Conservation (phyloP, 192 early-diverging fungal genomes). For the Coemansia erecta region DNA sequence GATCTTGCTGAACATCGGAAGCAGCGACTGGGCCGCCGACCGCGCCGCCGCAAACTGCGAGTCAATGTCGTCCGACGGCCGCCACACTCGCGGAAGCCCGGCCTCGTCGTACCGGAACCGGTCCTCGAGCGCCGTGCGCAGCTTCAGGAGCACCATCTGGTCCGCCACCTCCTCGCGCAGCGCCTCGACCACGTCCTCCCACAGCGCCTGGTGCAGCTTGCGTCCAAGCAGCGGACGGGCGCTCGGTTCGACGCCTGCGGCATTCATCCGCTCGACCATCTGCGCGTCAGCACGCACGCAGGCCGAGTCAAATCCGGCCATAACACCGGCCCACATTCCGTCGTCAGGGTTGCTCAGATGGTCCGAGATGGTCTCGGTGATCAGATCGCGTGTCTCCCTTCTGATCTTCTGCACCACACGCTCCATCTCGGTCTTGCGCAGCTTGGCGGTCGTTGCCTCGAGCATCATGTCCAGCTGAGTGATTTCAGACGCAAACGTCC, state of each 20-base stretch:
- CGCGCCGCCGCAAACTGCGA: slow-evolving; percentile 73
- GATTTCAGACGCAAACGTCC: slow-evolving; percentile 35
- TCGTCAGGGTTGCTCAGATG: slow-evolving; percentile 64
- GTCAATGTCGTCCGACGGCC: slow-evolving; percentile 93
- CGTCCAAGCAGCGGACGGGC: slow-evolving; percentile 54
- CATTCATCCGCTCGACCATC: slow-evolving; percentile 23
- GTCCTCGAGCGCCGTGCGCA: slow-evolving; percentile 81
- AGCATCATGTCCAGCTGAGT: slow-evolving; percentile 25
- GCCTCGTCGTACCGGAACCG: slow-evolving; percentile 92
- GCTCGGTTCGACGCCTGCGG: slow-evolving; percentile 27
- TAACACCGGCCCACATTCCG: slow-evolving; percentile 72
- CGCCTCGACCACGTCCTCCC: slow-evolving; percentile 69
- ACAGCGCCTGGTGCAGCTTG: slow-evolving; percentile 61
- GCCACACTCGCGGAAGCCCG: slow-evolving; percentile 94
- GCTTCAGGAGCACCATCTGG: slow-evolving; percentile 75
- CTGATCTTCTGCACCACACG: slow-evolving; percentile 21
- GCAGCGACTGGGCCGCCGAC: slow-evolving; percentile 62
- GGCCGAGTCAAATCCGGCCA: slow-evolving; percentile 59
- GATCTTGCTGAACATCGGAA: slow-evolving; percentile 72
- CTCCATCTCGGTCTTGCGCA: slow-evolving; percentile 42
- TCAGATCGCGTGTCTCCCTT: slow-evolving; percentile 37
- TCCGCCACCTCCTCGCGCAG: slow-evolving; percentile 82
- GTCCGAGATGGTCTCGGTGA: slow-evolving; percentile 71
- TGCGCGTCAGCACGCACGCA: slow-evolving; percentile 57
- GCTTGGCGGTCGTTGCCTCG: slow-evolving; percentile 29